Evolutionary conservation across 2,329 filamentous ascomycete species (phyloP), one percentile per base, ranked within the genome.

Genomic region (Thermoascus crustaceus): DNA sequence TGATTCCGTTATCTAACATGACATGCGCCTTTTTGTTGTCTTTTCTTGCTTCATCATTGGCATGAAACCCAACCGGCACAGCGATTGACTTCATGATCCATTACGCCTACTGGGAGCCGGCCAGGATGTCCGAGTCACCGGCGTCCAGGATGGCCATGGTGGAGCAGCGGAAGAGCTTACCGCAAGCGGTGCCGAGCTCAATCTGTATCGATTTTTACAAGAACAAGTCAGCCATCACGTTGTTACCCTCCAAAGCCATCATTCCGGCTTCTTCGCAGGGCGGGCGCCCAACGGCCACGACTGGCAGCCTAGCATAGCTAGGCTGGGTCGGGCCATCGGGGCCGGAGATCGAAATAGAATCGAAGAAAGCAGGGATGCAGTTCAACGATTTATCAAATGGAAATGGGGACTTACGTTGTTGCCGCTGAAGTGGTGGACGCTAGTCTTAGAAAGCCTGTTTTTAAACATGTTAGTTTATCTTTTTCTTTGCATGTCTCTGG

Each of bases 111-210:
- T 9, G 14, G 26, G 26, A 16, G 13, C 26, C 26, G 11, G 73
- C 81, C 57, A 98, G 78, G 69, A 98, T 98, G 71, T 98, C 91
- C 54, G 86, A 94, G 80, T 96, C 84, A 80, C 89, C 91, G 65
- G 88, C 87, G 71, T 98, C 91, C 53, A 96, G 74, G 64, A 96
- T 83, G 57, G 88, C 82, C 84, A 98, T 93, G 70, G 88, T 94
- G 53, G 85, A 89, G 80, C 85, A 94, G 57, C 87, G 80, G 83
- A 94, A 98, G 64, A 98, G 83, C 77, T 96, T 96, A 76, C 91
- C 91, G 74, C 88, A 95, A 55, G 87, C 88, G 63, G 88, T 96
- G 62, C 91, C 91, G 53, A 98, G 78, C 75, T 96, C 91, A 64
- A 96, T 95, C 88, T 96, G 67, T 67, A 61, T 24, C 31, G n/a